Evolutionary conservation across 1,139 yeast species (phyloP).

Genomic region (Blastobotrys capitulatus): DNA sequence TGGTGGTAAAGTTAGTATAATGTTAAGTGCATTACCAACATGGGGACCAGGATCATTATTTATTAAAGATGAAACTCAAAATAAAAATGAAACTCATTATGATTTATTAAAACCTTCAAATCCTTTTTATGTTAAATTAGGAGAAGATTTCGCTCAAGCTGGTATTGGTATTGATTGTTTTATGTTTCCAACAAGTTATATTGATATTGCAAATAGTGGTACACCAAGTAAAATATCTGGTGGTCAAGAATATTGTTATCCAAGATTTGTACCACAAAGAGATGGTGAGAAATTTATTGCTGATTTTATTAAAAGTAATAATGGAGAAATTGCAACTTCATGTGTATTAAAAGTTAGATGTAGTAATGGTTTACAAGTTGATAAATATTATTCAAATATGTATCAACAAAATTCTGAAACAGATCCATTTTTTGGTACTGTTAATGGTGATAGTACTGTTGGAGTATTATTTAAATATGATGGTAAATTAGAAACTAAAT

Average conservation of each 20-base stretch:
- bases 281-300: conserved; percentile 66
- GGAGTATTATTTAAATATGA: conserved; percentile 74
- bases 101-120: conserved; percentile 59
- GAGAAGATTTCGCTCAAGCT: conserved; percentile 49
- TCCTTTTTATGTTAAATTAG: conserved; percentile 57
- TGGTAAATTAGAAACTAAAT: conserved; percentile 62
- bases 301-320: conserved; percentile 41
- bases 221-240: conserved; percentile 65
- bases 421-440: conserved; percentile 69
- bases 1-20: conserved; percentile 70
- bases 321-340: conserved; percentile 56
- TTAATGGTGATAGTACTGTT: conserved; percentile 60
- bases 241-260: conserved; percentile 62
- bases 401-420: conserved; percentile 30
- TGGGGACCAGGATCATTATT: conserved; percentile 80
- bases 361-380: conserved; percentile 81
- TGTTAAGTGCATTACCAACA: conserved; percentile 67
- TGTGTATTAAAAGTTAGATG: conserved; percentile 82
- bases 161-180: conserved; percentile 77
- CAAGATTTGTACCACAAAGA: conserved; percentile 59
- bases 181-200: conserved; percentile 57
- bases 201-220: conserved; percentile 73
- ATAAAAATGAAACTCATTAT: conserved; percentile 41
- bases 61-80: conserved; percentile 38
- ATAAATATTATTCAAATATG: conserved; percentile 65